Evolutionary conservation across 2,329 filamentous ascomycete species (phyloP), one percentile per base, ranked within the genome.

Genomic region (Colletotrichum agaves): DNA sequence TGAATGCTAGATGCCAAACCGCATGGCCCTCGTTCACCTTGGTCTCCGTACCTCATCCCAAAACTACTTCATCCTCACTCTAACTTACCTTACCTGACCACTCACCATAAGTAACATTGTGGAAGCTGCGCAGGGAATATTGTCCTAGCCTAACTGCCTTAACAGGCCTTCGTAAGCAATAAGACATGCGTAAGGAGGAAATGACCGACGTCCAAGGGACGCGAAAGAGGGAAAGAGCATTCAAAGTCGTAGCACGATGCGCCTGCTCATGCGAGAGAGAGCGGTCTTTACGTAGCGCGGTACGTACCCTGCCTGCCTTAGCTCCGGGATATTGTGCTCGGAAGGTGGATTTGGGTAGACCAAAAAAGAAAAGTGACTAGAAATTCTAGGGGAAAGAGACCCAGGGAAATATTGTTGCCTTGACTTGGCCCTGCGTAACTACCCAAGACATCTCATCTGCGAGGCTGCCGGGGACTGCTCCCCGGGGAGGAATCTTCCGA

Each of bases 141-240:
- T 19, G 13, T 47, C 61, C 37, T 59, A 55, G 64, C 60, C 52
- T 37, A 17, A 35, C 61, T 52, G 63, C 63, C 61, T 58, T 59
- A n/a, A 17, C 21, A 59, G 53, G 39, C 46, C 52, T 17, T 53
- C 46, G 10, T 39, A 21, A 62, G 50, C 35, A 37, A 43, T 44
- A 50, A 27, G 49, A 57, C 46, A 41, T 11, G 33, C 46, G 57
- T 12, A 49, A 66, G 49, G 52, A 56, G 63, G 47, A 62, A 56
- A 46, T 58, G 58, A 61, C 57, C 23, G 17, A 33, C 17, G 52
- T 23, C 27, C 61, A 35, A 58, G 33, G 44, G 35, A 35, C 59
- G 63, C 21, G 23, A 58, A 58, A 58, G 39, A 33, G n/a, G 55
- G 41, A 31, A 43, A 57, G 37, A 43, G 39, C 23, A 31, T 57